These are phyloP conservation scores for Pseudogymnoascus sp. DNA, from an alignment of 2,329 filamentous ascomycete genomes.

Conservation along the genomic window DNA sequence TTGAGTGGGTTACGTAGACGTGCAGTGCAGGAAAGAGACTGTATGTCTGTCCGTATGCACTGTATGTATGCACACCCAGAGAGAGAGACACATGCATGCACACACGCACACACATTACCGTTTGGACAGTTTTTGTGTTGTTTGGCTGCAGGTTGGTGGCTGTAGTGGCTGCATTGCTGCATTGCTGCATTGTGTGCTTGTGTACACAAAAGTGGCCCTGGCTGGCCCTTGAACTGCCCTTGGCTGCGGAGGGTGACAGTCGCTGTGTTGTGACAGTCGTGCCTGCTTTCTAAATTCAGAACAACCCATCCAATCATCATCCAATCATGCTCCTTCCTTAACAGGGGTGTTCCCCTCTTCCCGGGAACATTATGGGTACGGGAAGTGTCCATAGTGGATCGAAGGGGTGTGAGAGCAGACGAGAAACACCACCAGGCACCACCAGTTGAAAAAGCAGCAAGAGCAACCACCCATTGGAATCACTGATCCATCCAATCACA, in stretches of 20 bases:
- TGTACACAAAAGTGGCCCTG: neutral
- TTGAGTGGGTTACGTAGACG: neutral
- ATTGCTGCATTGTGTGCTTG: neutral
- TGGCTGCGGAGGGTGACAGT: neutral
- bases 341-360: constrained; percentile 7
- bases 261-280: neutral
- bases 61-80: neutral
- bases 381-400: constrained; percentile 6
- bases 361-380: constrained; percentile 6
- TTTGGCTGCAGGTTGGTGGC: neutral
- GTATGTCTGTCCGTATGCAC: too few species aligned
- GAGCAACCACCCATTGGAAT: neutral
- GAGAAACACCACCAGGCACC: neutral
- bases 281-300: constrained; percentile 9
- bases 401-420: constrained; percentile 1
- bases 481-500: neutral
- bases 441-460: too few species aligned
- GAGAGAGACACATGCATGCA: neutral
- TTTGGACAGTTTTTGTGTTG: neutral
- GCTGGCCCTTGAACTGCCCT: neutral
- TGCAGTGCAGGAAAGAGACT: neutral
- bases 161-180: too few species aligned
- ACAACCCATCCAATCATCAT: neutral
- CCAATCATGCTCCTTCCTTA: neutral
- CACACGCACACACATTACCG: neutral